phyloP scores from a whole-genome alignment of 768 basidiomycete genomes.

The Collybia mongolica region DNA sequence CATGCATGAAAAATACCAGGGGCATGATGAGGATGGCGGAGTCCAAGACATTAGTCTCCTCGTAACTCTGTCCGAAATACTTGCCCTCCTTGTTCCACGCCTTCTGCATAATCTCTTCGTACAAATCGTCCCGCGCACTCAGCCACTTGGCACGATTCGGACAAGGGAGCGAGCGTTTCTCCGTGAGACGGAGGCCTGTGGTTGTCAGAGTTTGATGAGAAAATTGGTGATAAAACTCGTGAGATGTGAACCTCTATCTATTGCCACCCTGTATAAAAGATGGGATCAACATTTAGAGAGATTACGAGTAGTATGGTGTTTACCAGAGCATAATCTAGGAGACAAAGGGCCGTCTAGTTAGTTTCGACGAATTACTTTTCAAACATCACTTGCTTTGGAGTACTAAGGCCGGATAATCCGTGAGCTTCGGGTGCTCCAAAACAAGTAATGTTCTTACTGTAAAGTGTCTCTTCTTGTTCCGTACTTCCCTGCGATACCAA shows the following conservation, averaged over 20 bases:
- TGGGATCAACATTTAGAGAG: not conserved
- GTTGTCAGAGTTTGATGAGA: not conserved
- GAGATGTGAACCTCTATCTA: slow-evolving; percentile 69
- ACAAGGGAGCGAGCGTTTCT: slow-evolving; percentile 92
- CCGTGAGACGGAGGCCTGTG: slow-evolving; percentile 81
- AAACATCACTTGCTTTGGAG: slow-evolving; percentile 59
- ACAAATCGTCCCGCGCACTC: slow-evolving; percentile 73
- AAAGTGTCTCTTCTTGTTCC: slow-evolving; percentile 82
- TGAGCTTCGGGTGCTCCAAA: not conserved
- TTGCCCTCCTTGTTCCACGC: slow-evolving; percentile 75
- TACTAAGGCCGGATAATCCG: slow-evolving; percentile 42
- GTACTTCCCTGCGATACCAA: slow-evolving; percentile 71
- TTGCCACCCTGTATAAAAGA: slow-evolving; percentile 70
- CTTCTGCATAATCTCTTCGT: slow-evolving; percentile 91
- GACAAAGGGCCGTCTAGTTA: not conserved
- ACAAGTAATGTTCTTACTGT: slow-evolving; percentile 48
- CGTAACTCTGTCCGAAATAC: slow-evolving; percentile 88
- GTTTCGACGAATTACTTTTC: too few species aligned
- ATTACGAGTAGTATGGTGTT: slow-evolving; percentile 1
- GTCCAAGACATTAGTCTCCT: slow-evolving; percentile 79
- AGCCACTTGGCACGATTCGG: slow-evolving; percentile 73
- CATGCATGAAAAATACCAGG: slow-evolving; percentile 86
- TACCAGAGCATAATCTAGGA: slow-evolving; percentile 87
- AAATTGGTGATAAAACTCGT: not conserved
- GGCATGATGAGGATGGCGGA: slow-evolving; percentile 92